These are phyloP conservation scores for Elasticomyces elasticus DNA, from an alignment of 495 filamentous ascomycete genomes.

Conservation along the genomic window DNA sequence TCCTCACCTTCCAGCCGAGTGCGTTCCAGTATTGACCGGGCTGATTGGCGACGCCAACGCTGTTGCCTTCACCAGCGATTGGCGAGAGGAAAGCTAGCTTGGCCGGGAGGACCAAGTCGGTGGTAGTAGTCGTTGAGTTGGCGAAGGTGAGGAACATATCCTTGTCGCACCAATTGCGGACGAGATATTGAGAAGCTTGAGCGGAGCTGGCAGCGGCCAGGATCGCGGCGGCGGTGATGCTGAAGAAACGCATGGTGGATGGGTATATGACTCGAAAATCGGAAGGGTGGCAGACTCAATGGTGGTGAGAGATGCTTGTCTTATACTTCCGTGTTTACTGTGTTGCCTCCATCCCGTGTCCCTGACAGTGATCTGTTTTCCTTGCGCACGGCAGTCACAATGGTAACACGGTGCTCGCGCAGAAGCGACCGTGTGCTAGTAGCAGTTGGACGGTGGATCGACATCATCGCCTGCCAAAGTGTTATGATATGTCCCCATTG, in stretches of 20 bases:
- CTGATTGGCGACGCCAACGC: constrained; percentile 4
- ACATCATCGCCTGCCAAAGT: background rate
- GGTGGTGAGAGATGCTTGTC: background rate
- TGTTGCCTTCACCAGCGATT: constrained; percentile 15
- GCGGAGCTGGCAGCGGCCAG: constrained; percentile 3
- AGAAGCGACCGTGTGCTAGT: background rate
- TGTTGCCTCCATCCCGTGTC: background rate
- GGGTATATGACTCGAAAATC: background rate
- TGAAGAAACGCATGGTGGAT: constrained; percentile 6
- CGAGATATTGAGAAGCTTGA: background rate
- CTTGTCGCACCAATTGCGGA: constrained; percentile 12
- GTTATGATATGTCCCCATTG: background rate
- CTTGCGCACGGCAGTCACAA: background rate
- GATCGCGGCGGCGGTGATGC: background rate
- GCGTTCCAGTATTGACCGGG: background rate
- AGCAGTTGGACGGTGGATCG: background rate
- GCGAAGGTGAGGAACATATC: constrained; percentile 3
- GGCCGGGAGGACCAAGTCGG: background rate
- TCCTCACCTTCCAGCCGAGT: background rate
- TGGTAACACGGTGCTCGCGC: background rate
- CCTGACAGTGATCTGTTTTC: background rate
- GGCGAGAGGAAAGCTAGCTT: background rate
- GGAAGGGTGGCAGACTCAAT: background rate
- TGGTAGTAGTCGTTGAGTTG: background rate
- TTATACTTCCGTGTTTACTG: background rate